Base-by-base conservation (phyloP, 495 filamentous ascomycete genomes). In the Talaromyces wortmannii region DNA sequence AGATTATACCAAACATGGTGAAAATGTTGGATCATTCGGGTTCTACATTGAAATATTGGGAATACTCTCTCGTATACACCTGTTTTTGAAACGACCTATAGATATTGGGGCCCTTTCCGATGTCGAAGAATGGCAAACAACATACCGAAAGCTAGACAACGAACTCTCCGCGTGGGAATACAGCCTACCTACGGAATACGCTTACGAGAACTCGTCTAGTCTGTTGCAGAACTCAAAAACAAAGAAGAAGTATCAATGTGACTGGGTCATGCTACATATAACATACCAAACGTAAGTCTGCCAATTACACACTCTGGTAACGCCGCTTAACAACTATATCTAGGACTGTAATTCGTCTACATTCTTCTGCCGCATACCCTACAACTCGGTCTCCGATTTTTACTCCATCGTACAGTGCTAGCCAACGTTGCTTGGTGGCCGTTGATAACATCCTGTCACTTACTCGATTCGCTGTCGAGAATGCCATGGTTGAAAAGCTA, bases 331-430 rank as follows among this genome's bases (percentile, higher is more conserved):
- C 10, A 8, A 0, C 68, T 57, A 68, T 74, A 13, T 31, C 18
- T 32, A 92, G 88, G 5, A 85, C 90, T 55, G 83, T 95, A 7
- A 95, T 96, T 59, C 83, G 91, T 15, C 78, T 96, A 11, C 90
- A 95, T 72, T 94, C 91, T n/a, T 92, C 88, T 4, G 90, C 91
- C 4, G 91, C 90, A 5, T 96, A 96, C 65, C 91, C 91, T 18
- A 92, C 90, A 15, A 91, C 86, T 12, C 77, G 88, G 18, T 92
- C 88, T 7, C 85, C 85, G 36, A 90, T 94, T 51, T 96, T 95
- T 71, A 89, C 86, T 0, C 87, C 90, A 2, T 92, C 87, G 6
- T 92, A 87, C 68, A 86, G 82, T 57, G 91, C 91, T 7, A 84
- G 82, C 48, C 89, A 95, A 66, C 78, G 86, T 15, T 95, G 91